Conservation (phyloP, 2,329 filamentous ascomycete species). For the Conoideocrella luteorostrata region DNA sequence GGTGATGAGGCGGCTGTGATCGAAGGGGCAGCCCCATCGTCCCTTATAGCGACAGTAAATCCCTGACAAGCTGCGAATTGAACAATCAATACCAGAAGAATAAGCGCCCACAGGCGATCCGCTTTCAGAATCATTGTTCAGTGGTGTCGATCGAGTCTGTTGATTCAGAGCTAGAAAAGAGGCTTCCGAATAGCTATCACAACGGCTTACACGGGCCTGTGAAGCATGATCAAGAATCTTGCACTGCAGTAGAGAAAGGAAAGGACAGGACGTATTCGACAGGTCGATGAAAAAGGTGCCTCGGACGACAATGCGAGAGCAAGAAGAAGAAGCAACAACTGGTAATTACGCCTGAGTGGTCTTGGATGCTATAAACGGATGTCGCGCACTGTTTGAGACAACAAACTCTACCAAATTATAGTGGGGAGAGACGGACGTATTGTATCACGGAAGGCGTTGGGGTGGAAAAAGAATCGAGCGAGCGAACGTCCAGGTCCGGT, state of each 20-base stretch:
- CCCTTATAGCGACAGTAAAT: conserved; percentile 25
- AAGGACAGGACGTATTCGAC: neutral
- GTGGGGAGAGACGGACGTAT: neutral
- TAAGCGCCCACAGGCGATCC: conserved; percentile 28
- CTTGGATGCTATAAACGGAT: neutral
- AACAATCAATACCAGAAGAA: conserved; percentile 32
- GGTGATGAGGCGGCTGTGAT: conserved; percentile 3
- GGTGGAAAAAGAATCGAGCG: neutral
- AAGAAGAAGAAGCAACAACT: conserved; percentile 4
- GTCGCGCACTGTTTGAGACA: neutral
- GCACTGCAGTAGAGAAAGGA: neutral
- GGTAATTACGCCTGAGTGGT: neutral
- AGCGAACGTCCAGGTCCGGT: neutral
- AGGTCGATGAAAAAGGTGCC: too few species aligned
- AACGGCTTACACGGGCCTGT: conserved; percentile 10
- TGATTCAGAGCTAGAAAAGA: conserved; percentile 6
- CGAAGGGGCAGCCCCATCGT: conserved; percentile 19
- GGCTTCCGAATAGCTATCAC: conserved; percentile 14
- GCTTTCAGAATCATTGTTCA: conserved; percentile 28
- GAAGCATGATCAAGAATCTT: conserved; percentile 14
- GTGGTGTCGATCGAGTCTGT: conserved; percentile 4
- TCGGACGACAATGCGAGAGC: neutral
- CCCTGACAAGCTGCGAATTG: conserved; percentile 30
- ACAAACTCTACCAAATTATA: neutral
- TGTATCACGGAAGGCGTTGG: neutral